These are phyloP conservation scores for Diaporthe helianthi DNA, from an alignment of 2,329 filamentous ascomycete species.

Conservation along the genomic window DNA sequence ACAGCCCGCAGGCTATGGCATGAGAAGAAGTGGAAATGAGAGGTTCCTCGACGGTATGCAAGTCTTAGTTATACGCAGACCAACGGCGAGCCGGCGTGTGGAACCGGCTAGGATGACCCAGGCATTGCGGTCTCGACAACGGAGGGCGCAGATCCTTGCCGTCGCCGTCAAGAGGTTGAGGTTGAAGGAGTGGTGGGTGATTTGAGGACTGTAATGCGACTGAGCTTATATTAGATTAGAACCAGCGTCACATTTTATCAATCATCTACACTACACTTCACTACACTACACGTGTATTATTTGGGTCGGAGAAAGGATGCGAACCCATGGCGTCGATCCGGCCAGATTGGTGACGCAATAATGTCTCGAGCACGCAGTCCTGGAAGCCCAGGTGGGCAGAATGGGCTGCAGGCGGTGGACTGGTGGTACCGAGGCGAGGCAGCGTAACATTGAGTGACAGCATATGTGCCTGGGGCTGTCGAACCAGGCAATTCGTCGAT, in stretches of 20 bases:
- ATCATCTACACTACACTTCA: too few species aligned
- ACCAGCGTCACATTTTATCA: conserved; percentile 9
- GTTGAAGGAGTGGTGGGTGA: too few species aligned
- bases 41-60: not conserved
- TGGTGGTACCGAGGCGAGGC: conserved; percentile 1
- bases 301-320: not conserved
- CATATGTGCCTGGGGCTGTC: not conserved
- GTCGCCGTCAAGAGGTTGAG: not conserved
- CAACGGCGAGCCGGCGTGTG: not conserved
- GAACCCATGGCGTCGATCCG: conserved; percentile 16
- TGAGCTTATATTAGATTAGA: conserved; percentile 12
- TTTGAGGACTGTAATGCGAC: not conserved
- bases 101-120: not conserved
- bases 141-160: not conserved
- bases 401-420: not conserved
- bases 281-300: too few species aligned
- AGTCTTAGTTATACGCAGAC: not conserved
- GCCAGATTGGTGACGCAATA: not conserved
- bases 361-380: not conserved
- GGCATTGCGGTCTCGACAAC: not conserved
- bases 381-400: not conserved
- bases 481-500: not conserved
- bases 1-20: not conserved
- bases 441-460: not conserved
- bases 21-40: not conserved